Evolutionary conservation across 78 protist genomes (phyloP).

Genomic region (Guillardia theta): DNA sequence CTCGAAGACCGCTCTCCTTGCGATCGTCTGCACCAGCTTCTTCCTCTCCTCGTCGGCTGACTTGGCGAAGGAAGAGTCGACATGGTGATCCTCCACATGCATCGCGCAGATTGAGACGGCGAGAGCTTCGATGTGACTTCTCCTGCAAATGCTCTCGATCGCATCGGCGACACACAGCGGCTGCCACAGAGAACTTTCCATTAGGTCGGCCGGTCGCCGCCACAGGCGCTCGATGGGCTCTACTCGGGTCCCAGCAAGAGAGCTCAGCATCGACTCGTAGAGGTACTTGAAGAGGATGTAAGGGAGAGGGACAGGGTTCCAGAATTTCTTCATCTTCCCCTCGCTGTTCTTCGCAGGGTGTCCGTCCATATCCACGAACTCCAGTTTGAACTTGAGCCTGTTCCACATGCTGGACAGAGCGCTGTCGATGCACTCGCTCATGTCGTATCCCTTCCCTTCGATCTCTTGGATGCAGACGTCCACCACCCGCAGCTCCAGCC

Average conservation of each 20-base stretch:
- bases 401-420: not conserved
- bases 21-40: not conserved
- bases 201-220: no score
- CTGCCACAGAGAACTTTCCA: no score
- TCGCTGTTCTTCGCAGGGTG: no score
- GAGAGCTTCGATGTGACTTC: not conserved
- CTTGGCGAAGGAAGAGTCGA: not conserved
- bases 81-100: not conserved
- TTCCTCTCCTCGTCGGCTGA: not conserved
- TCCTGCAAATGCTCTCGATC: not conserved
- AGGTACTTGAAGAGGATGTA: no score
- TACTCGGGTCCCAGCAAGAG: no score
- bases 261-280: no score
- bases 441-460: not conserved
- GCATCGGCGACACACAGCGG: not conserved
- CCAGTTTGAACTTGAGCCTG: not conserved
- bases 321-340: no score
- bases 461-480: not conserved
- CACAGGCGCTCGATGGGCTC: not conserved
- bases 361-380: not conserved
- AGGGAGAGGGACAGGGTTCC: no score
- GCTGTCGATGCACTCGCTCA: not conserved
- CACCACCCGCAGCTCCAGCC: not conserved
- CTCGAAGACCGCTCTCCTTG: not conserved
- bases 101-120: not conserved